Percentiles rank a stretch among this genome's conserved stretches.
Evolutionary conservation across 2,329 filamentous ascomycete genomes (phyloP).

Genomic region (Phaeosphaeria sp.): DNA sequence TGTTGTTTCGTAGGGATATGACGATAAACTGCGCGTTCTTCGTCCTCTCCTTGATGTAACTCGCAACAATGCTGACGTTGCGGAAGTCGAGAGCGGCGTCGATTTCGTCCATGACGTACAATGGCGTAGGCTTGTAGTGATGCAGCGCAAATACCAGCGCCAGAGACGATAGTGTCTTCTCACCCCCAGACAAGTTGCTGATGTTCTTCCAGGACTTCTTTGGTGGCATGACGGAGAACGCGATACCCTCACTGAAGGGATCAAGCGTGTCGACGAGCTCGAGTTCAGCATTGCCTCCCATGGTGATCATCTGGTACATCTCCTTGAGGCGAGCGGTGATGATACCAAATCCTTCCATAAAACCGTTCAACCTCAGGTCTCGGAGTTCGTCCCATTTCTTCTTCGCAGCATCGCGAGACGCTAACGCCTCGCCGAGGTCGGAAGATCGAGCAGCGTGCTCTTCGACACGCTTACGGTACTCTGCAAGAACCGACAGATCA

Average conservation of each 20-base stretch:
- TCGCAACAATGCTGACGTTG: slow-evolving; percentile 97
- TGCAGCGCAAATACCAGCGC: slow-evolving; percentile 97
- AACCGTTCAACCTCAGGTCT: slow-evolving; percentile 87
- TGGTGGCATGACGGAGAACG: slow-evolving; percentile 98
- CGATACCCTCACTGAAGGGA: slow-evolving; percentile 94
- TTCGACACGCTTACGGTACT: slow-evolving; percentile 85
- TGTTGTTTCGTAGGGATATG: slow-evolving; percentile 97
- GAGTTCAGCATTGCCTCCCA: slow-evolving; percentile 97
- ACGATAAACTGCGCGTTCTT: slow-evolving; percentile 99
- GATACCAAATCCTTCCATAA: slow-evolving; percentile 96
- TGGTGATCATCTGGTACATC: slow-evolving; percentile 99
- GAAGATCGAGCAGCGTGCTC: slow-evolving; percentile 82
- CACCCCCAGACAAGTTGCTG: slow-evolving; percentile 90
- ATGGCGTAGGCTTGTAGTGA: slow-evolving; percentile 94
- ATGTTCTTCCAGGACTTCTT: slow-evolving; percentile 99
- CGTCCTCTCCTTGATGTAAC: slow-evolving; percentile 98
- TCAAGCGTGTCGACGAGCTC: slow-evolving; percentile 96
- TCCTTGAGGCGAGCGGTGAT: slow-evolving; percentile 97
- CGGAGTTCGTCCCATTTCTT: slow-evolving; percentile 91
- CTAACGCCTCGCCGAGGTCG: slow-evolving; percentile 80
- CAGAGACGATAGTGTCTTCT: slow-evolving; percentile 93
- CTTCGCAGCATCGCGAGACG: slow-evolving; percentile 84
- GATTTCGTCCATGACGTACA: slow-evolving; percentile 99
- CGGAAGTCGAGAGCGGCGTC: slow-evolving; percentile 97
- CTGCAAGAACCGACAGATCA: slow-evolving; percentile 85